Conservation (phyloP, 1,284 basidiomycete genomes). For the Anthracocystis walkeri region DNA sequence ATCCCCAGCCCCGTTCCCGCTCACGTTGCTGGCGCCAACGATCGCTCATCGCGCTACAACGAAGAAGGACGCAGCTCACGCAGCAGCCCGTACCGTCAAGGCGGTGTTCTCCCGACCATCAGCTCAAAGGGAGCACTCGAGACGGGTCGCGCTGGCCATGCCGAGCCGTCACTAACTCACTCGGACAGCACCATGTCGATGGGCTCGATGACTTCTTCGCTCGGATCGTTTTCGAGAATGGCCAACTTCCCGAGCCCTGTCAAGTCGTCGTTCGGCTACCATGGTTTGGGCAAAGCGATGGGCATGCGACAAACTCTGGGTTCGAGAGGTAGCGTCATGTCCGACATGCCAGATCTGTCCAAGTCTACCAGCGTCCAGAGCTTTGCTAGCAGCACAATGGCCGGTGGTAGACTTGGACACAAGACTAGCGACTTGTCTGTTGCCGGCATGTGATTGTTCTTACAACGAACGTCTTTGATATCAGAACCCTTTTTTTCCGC, state of each 20-base stretch:
- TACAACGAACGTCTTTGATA: background rate
- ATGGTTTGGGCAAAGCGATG: conserved; percentile 30
- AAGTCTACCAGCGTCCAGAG: conserved; percentile 25
- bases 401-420: conserved; percentile 32
- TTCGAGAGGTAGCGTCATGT: conserved; percentile 13
- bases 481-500: background rate
- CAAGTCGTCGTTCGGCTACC: conserved; percentile 17
- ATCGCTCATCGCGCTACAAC: conserved; percentile 38
- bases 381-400: conserved; percentile 20
- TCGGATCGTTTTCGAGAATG: conserved; percentile 43
- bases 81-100: conserved; percentile 38
- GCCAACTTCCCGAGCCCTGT: conserved; percentile 36
- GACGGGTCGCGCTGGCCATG: conserved; percentile 30
- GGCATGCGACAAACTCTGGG: conserved; percentile 25
- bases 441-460: conserved; percentile 11
- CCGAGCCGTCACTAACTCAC: conserved; percentile 27
- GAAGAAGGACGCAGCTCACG: conserved; percentile 42
- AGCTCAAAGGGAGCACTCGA: conserved; percentile 49
- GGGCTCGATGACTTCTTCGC: conserved; percentile 37
- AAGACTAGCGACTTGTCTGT: conserved; percentile 48
- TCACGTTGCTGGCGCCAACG: conserved; percentile 20
- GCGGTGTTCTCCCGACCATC: conserved; percentile 46
- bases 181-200: conserved; percentile 42
- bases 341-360: conserved; percentile 13
- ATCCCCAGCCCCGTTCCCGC: conserved; percentile 35